A percentile compares a stretch with the other conserved stretches of the same genome.
These are phyloP conservation scores for Botryobasidium botryosum DNA, from an alignment of 768 basidiomycete genomes.

Conservation along the genomic window DNA sequence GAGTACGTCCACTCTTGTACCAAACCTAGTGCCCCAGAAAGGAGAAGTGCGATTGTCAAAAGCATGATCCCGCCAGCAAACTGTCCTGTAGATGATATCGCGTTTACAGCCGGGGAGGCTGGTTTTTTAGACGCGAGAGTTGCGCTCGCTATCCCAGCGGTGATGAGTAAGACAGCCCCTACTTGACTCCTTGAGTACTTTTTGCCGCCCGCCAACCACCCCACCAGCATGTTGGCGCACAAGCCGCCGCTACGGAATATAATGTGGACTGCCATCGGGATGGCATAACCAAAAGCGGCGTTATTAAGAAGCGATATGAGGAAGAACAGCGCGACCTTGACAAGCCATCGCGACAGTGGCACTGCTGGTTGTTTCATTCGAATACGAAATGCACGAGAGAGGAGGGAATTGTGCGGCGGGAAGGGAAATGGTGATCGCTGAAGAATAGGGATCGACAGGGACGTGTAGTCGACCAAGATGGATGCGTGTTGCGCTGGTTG, in stretches of 20 bases:
- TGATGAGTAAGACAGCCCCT: constrained; percentile 62
- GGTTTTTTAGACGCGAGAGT: constrained; percentile 44
- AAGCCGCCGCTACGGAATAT: constrained; percentile 84
- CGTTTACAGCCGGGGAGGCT: constrained; percentile 10
- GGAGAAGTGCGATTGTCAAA: constrained; percentile 55
- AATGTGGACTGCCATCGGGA: constrained; percentile 89
- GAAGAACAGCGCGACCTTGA: constrained; percentile 73
- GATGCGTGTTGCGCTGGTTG: too few species aligned
- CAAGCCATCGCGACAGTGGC: constrained; percentile 52
- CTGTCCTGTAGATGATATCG: neutral
- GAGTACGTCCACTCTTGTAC: constrained; percentile 67
- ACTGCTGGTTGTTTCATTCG: constrained; percentile 45
- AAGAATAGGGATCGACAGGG: too few species aligned
- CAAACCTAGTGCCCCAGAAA: constrained; percentile 69
- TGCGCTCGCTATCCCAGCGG: constrained; percentile 58
- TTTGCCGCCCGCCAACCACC: constrained; percentile 48
- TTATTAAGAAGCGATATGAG: constrained; percentile 72
- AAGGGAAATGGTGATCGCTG: neutral
- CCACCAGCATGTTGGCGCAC: constrained; percentile 67
- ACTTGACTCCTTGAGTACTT: constrained; percentile 52
- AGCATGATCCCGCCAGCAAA: constrained; percentile 40
- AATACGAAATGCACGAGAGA: constrained; percentile 8
- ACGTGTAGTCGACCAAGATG: too few species aligned
- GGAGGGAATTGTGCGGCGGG: constrained; percentile 10
- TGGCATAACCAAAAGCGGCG: constrained; percentile 68